A percentile compares a stretch with the other conserved stretches of the same genome.
Evolutionary conservation across 345 rosid genomes (phyloP).

Genomic region (Acer yangbiense): DNA sequence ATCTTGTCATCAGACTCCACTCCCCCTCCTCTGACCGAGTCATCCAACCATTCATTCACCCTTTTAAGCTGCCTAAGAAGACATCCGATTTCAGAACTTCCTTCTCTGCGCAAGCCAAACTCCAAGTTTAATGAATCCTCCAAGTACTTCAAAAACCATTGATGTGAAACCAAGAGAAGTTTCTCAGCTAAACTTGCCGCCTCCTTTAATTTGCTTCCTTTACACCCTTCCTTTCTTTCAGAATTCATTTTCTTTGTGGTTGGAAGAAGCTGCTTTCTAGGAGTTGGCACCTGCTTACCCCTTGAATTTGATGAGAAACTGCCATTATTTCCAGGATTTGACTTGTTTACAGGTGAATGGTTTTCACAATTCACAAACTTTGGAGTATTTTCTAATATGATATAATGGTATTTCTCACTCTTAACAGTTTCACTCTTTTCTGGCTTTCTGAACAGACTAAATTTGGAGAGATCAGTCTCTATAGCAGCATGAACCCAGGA

Average conservation of each 20-base stretch:
- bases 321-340: conserved; percentile 19
- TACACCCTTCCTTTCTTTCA: conserved; percentile 20
- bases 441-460: conserved; percentile 39
- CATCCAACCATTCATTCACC: conserved; percentile 47
- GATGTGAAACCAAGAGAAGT: conserved; percentile 38
- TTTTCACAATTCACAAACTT: conserved; percentile 27
- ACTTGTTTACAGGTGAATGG: conserved; percentile 20
- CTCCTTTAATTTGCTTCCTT: conserved; percentile 35
- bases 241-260: conserved; percentile 19
- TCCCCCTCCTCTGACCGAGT: conserved; percentile 22
- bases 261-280: conserved; percentile 17
- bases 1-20: conserved; percentile 31
- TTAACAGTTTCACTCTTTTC: conserved; percentile 20
- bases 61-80: conserved; percentile 44
- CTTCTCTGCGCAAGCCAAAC: conserved; percentile 27
- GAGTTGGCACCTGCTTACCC: conserved; percentile 19
- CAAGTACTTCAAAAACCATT: conserved; percentile 54
- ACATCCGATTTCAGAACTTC: conserved; percentile 28
- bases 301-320: conserved; percentile 13
- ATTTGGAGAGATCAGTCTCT: conserved; percentile 37
- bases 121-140: conserved; percentile 40
- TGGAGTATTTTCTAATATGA: conserved; percentile 29
- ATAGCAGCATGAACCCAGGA: conserved; percentile 51
- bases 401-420: conserved; percentile 22
- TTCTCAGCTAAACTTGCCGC: conserved; percentile 40